Conservation (phyloP, 306 rosid genomes). For the Sindora glabra region DNA sequence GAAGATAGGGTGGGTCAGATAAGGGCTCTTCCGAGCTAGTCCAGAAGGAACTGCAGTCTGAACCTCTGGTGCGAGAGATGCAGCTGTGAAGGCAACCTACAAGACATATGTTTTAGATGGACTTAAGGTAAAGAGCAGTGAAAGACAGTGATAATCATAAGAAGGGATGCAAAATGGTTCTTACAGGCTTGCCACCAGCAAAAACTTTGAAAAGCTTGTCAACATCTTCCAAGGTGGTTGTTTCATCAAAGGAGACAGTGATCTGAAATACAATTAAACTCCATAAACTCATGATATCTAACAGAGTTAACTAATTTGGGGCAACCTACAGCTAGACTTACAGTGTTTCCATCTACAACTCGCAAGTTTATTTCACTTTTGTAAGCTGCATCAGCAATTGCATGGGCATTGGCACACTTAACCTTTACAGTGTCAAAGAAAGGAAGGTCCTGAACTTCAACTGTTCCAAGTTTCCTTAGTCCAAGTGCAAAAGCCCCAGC, state of each 20-base stretch:
- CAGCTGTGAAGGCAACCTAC: slow-evolving; percentile 86
- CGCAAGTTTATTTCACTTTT: slow-evolving; percentile 72
- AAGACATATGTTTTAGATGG: slow-evolving; percentile 9
- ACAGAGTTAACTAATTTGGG: slow-evolving; percentile 4
- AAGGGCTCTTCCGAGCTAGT: slow-evolving; percentile 65
- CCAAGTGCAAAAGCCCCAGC: slow-evolving; percentile 88
- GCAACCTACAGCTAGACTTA: slow-evolving; percentile 27
- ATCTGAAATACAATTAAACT: slow-evolving; percentile 46
- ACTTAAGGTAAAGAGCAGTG: background rate
- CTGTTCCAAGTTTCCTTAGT: slow-evolving; percentile 78
- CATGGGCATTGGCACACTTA: slow-evolving; percentile 59
- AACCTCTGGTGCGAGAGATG: slow-evolving; percentile 84
- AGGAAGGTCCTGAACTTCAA: slow-evolving; percentile 86
- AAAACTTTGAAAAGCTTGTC: slow-evolving; percentile 83
- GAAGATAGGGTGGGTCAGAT: slow-evolving; percentile 80
- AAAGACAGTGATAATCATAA: background rate
- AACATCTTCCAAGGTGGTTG: slow-evolving; percentile 89
- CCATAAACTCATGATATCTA: slow-evolving; percentile 16
- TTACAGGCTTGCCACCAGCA: slow-evolving; percentile 53
- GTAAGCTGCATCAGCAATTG: slow-evolving; percentile 64
- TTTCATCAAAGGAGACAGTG: slow-evolving; percentile 91
- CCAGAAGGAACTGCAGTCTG: slow-evolving; percentile 60
- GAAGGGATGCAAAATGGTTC: slow-evolving; percentile 8
- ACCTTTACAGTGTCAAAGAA: slow-evolving; percentile 94
- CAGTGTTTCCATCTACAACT: slow-evolving; percentile 67